Evolutionary conservation across 1,139 yeast genomes (phyloP).

Genomic region (Candida glucosophila): DNA sequence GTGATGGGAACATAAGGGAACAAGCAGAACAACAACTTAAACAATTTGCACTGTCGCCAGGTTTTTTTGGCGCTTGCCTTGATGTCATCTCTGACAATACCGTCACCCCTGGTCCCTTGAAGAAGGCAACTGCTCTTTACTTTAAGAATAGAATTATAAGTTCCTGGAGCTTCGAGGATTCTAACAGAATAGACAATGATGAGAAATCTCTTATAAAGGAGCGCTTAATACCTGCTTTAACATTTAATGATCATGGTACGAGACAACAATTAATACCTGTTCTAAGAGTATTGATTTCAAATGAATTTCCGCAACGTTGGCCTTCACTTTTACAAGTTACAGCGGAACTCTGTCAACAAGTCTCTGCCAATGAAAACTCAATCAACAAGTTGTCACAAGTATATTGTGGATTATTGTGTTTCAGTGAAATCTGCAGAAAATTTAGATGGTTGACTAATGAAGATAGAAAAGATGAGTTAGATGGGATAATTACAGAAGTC

Average conservation of each 20-base stretch:
- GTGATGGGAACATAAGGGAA: constrained; percentile 52
- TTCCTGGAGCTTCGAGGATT: constrained; percentile 46
- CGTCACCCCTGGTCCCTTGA: constrained; percentile 47
- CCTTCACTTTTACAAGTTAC: constrained; percentile 52
- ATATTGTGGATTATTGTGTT: constrained; percentile 69
- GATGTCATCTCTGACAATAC: constrained; percentile 53
- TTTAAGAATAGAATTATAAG: constrained; percentile 68
- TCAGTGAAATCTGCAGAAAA: constrained; percentile 65
- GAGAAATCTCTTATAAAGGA: constrained; percentile 71
- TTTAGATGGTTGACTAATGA: constrained; percentile 71
- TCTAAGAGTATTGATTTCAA: constrained; percentile 51
- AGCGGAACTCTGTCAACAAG: constrained; percentile 43
- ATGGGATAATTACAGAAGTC: constrained; percentile 50
- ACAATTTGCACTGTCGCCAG: constrained; percentile 49
- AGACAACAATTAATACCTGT: constrained; percentile 66
- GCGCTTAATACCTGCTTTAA: constrained; percentile 40
- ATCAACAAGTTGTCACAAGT: constrained; percentile 47
- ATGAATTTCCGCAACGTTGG: constrained; percentile 73
- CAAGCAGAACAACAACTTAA: constrained; percentile 64
- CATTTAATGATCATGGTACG: constrained; percentile 34
- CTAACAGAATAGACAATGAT: constrained; percentile 42
- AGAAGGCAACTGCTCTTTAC: constrained; percentile 78
- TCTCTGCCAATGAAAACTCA: constrained; percentile 11
- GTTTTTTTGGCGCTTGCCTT: constrained; percentile 77
- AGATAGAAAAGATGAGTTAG: constrained; percentile 45